Evolutionary conservation across 352 stramenopile genomes (phyloP).

Genomic region (Peronospora farinosa): DNA sequence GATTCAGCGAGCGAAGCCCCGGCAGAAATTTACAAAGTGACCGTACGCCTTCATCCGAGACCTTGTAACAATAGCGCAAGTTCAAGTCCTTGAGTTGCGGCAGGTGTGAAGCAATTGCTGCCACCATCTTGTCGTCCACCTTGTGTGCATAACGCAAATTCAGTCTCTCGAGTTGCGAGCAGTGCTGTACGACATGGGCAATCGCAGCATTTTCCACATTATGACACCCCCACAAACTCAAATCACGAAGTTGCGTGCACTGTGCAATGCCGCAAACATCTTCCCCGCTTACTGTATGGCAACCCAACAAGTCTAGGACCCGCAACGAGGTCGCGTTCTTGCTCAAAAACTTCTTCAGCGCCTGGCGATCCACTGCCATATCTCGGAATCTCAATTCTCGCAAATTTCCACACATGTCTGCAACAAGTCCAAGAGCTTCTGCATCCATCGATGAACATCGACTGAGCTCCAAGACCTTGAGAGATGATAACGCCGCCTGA

Average conservation of each 20-base stretch:
- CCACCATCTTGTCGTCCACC: constrained; percentile 70
- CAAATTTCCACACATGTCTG: constrained; percentile 40
- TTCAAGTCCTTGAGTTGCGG: constrained; percentile 63
- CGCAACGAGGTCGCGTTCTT: constrained; percentile 46
- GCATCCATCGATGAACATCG: constrained; percentile 38
- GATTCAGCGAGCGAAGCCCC: constrained; percentile 55
- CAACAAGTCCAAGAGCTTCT: constrained; percentile 40
- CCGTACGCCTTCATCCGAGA: constrained; percentile 60
- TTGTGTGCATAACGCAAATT: constrained; percentile 84
- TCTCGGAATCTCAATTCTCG: constrained; percentile 61
- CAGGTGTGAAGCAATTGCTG: constrained; percentile 39
- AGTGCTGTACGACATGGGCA: constrained; percentile 46
- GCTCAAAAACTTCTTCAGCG: constrained; percentile 42
- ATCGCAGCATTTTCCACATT: constrained; percentile 71
- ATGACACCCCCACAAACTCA: constrained; percentile 73
- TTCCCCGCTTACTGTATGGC: constrained; percentile 55
- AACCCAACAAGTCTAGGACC: constrained; percentile 68
- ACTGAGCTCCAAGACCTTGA: constrained; percentile 59
- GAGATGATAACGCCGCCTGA: constrained; percentile 26
- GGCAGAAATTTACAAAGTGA: constrained; percentile 44
- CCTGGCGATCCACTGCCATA: constrained; percentile 53
- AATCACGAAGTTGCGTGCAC: constrained; percentile 43
- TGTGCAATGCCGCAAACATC: constrained; percentile 42
- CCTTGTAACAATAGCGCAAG: constrained; percentile 83
- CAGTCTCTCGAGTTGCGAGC: constrained; percentile 38